These are phyloP conservation scores for Chaetomium tenue DNA, from an alignment of 495 filamentous ascomycete species.

Conservation along the genomic window DNA sequence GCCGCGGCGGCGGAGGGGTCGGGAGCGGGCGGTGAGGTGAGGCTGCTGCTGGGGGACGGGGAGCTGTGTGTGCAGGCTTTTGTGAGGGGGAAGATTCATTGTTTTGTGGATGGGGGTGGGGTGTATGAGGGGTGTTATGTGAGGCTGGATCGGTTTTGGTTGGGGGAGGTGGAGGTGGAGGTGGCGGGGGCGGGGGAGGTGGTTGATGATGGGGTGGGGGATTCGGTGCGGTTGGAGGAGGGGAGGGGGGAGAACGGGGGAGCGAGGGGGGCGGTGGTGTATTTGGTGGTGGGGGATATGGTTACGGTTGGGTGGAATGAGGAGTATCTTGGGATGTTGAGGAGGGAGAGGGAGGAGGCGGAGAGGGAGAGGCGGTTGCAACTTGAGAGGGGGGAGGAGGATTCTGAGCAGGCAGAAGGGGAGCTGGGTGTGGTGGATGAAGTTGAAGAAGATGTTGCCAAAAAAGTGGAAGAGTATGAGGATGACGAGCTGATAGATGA, in stretches of 20 bases:
- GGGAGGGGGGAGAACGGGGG: background rate
- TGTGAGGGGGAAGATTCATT: conserved; percentile 37
- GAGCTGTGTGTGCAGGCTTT: conserved; percentile 48
- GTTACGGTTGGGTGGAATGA: conserved; percentile 44
- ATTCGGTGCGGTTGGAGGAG: background rate
- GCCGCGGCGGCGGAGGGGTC: conserved; percentile 4
- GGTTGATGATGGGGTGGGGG: conserved; percentile 40
- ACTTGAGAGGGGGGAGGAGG: background rate
- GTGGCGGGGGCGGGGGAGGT: conserved; percentile 33
- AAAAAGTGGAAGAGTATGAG: conserved; percentile 1
- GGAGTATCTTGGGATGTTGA: conserved; percentile 30
- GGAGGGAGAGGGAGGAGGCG: conserved; percentile 18
- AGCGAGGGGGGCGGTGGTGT: conserved; percentile 33
- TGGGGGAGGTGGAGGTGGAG: conserved; percentile 14
- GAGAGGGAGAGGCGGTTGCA: conserved; percentile 10
- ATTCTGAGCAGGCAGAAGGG: background rate
- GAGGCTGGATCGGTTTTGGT: conserved; percentile 35
- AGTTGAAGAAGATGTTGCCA: background rate
- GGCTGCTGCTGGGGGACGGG: conserved; percentile 46
- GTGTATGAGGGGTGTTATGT: conserved; percentile 45
- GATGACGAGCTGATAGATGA: background rate
- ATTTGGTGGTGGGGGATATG: conserved; percentile 43
- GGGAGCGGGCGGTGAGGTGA: conserved; percentile 27
- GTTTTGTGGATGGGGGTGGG: conserved; percentile 39
- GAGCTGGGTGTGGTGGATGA: background rate